Base-by-base conservation (phyloP, 257 asterid genomes). In the Solanum rostratum region DNA sequence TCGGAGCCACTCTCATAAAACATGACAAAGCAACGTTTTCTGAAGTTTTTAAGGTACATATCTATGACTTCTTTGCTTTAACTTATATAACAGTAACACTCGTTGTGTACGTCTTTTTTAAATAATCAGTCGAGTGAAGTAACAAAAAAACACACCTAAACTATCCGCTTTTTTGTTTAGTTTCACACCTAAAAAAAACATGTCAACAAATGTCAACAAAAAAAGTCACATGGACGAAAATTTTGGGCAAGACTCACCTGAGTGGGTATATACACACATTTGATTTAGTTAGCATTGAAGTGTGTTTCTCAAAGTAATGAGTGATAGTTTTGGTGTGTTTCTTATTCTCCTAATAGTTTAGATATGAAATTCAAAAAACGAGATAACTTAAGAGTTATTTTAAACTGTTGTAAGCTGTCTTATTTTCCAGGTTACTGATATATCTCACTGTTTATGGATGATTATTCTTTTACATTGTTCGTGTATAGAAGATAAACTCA, bases 1-100 rank as follows among this genome's bases (percentile, higher is more conserved):
- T 91, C 53, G 97, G 98, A 15, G 97, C 97, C 84, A 90, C 85
- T 7, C 89, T 94, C 7, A 88, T 94, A 7, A 88, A 87, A 30
- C 91, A 90, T 15, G 94, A 93, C 52, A 84, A 84, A 55, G 88
- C 89, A 46, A 88, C 94, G 0, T 93, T 93, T 6, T 89, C 80
- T 3, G 92, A 92, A 3, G 97, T 93, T 82, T 91, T 94, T 68
- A 92, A 88, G 45, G 98, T 92, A 87, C 53, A 16, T 43, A 18
- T 2, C 16, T 7, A 5, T 6, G 30, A 60, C 53, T 46, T 46
- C 55, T 14, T 19, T 13, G 3, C 73, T 46, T n/a, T 10, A 9
- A 16, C 18, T 11, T 30, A 10, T 2, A 57, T 63, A 18, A 33
- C 39, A 33, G 39, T 33, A 33, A 33, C 20, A 10, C 24, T 83